These are phyloP conservation scores for Pichia deserticola DNA, from an alignment of 805 yeast species.

Conservation along the genomic window DNA sequence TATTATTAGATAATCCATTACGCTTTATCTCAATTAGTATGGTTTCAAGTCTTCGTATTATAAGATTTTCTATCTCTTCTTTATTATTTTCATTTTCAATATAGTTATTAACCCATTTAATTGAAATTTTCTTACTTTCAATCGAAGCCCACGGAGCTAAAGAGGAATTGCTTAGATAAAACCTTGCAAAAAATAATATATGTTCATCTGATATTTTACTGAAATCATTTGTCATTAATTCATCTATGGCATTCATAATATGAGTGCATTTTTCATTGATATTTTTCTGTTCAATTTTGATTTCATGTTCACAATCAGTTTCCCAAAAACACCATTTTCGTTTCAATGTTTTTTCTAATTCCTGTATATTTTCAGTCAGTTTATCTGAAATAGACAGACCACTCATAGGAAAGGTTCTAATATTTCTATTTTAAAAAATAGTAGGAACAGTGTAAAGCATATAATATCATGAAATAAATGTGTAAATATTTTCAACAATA, in stretches of 20 bases:
- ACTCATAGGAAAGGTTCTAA: too few relatives aligned
- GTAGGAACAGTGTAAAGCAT: too few relatives aligned
- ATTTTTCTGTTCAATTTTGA: neutral
- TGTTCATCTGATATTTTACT: neutral
- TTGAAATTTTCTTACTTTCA: neutral
- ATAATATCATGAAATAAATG: too few relatives aligned
- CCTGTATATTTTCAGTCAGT: too few relatives aligned
- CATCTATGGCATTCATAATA: neutral
- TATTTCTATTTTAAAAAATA: too few relatives aligned
- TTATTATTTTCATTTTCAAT: neutral
- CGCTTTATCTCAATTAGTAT: neutral
- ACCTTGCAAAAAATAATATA: neutral
- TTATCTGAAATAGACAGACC: too few relatives aligned
- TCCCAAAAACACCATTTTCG: slow-evolving; percentile 11
- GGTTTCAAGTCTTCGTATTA: neutral
- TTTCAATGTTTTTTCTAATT: neutral
- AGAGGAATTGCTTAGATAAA: neutral
- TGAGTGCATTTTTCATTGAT: neutral
- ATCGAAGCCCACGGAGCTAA: slow-evolving; percentile 2
- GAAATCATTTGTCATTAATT: too few relatives aligned
- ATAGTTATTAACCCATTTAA: neutral
- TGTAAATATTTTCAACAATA: too few relatives aligned
- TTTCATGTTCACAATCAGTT: neutral
- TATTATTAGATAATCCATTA: neutral
- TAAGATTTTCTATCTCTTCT: neutral